A percentile compares a stretch with the other conserved stretches of the same genome.
These are phyloP conservation scores for Oxyria digyna DNA, from an alignment of 148 eudicot genomes.

Conservation along the genomic window DNA sequence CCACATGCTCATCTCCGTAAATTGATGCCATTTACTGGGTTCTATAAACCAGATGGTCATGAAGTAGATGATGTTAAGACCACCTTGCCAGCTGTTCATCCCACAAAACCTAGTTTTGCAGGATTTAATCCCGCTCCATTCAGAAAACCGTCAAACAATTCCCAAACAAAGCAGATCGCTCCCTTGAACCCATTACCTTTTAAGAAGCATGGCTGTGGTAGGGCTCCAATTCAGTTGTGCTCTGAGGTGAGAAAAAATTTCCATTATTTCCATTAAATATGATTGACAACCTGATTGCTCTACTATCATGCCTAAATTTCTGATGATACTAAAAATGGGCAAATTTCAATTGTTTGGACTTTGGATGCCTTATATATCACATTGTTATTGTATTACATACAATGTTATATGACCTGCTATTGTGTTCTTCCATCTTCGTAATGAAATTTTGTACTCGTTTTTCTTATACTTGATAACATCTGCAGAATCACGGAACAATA, in stretches of 20 bases:
- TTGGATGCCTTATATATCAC: background rate
- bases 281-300: background rate
- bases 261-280: background rate
- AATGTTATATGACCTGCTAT: background rate
- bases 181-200: constrained; percentile 84
- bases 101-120: constrained; percentile 31
- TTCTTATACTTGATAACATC: background rate
- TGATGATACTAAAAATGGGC: background rate
- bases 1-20: constrained; percentile 69
- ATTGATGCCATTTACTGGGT: constrained; percentile 76
- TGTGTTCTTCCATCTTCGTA: background rate
- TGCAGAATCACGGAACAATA: background rate
- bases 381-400: background rate
- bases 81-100: constrained; percentile 30
- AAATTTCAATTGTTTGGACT: background rate
- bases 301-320: background rate
- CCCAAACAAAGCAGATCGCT: constrained; percentile 75
- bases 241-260: constrained; percentile 44
- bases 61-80: constrained; percentile 53
- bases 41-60: constrained; percentile 37
- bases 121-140: constrained; percentile 41
- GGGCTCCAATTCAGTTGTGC: constrained; percentile 80
- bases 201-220: constrained; percentile 89
- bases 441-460: too few relatives aligned
- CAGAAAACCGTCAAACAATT: constrained; percentile 49